phyloP scores from a whole-genome alignment of 2,329 filamentous ascomycete species.

The Pseudogymnoascus sp. region DNA sequence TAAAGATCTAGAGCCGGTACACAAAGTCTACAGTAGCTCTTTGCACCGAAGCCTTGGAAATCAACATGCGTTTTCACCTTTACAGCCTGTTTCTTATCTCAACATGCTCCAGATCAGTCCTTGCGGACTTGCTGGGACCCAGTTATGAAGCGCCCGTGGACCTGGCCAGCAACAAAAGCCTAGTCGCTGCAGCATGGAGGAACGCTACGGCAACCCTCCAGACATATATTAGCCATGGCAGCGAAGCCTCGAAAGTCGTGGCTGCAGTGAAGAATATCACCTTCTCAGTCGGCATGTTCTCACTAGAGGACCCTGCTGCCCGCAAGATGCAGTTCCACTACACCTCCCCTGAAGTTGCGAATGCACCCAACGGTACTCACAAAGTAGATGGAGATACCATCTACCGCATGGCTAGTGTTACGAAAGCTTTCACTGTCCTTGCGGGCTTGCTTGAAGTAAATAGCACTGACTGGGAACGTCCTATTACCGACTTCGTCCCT shows the following conservation, averaged over 20 bases:
- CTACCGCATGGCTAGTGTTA: slow-evolving; percentile 35
- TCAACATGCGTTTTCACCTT: background rate
- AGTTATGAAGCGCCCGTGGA: background rate
- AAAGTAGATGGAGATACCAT: slow-evolving; percentile 35
- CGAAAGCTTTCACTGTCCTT: slow-evolving; percentile 34
- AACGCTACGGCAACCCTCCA: background rate
- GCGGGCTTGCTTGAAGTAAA: slow-evolving; percentile 31
- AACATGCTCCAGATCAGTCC: background rate
- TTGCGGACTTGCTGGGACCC: background rate
- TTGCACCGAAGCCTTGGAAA: background rate
- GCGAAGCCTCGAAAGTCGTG: background rate
- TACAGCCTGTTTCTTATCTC: background rate
- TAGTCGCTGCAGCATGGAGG: background rate
- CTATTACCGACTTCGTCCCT: slow-evolving; percentile 27
- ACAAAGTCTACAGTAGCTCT: background rate
- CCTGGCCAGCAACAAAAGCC: background rate
- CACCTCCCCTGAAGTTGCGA: slow-evolving; percentile 27
- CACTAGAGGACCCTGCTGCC: slow-evolving; percentile 29
- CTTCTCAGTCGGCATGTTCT: slow-evolving; percentile 35
- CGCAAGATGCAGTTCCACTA: slow-evolving; percentile 30
- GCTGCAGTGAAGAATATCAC: slow-evolving; percentile 27
- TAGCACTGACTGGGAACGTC: slow-evolving; percentile 28
- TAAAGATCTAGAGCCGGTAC: background rate
- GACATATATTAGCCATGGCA: background rate
- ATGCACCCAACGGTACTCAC: slow-evolving; percentile 26